Evolutionary conservation across 1,284 basidiomycete species (phyloP), one percentile per base, ranked within the genome.

Genomic region (Lentinula novae-zelandiae): DNA sequence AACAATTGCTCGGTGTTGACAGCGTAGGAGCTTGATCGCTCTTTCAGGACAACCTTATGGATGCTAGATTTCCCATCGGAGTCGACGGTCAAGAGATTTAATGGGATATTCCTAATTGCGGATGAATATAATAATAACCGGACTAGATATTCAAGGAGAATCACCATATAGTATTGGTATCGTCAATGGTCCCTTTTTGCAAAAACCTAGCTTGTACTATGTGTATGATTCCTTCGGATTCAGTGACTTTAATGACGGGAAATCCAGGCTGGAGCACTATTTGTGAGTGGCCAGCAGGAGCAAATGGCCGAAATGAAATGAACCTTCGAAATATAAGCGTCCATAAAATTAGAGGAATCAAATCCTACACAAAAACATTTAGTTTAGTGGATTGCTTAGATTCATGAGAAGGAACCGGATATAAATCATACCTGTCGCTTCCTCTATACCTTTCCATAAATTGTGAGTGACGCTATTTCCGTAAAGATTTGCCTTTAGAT

Each of bases 161-260:
- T 48, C 71, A 88, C 96, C 96, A 98, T 64, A 95, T 80, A 2
- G 94, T 97, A 66, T 98, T 92, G 70, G 94, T 86, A 0, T 86
- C 82, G 63, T 85, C 82, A 13, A 86, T 86, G 64, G 83, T 84
- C 3, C 95, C 95, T 2, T 89, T 93, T 69, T 93, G 90, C 54
- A 98, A 78, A 83, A 98, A 98, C 31, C 96, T 86, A 73, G 97
- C 94, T 76, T 99, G 96, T 48, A 89, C 87, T 54, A 96, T 79
- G 61, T 77, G 78, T 66, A 96, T 87, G 15, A 88, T 87, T 53
- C 83, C 83, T 1, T 78, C 74, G 7, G 78, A 82, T 74, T 98
- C 95, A 0, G 86, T 90, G 50, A 98, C 93, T 15, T 87, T 92
- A 57, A 99, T 73, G 31, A 98, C 87, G 3, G 95, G 95, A 77